These are phyloP conservation scores for Saccharomycopsis selenospora DNA, from an alignment of 805 yeast genomes.

Conservation along the genomic window DNA sequence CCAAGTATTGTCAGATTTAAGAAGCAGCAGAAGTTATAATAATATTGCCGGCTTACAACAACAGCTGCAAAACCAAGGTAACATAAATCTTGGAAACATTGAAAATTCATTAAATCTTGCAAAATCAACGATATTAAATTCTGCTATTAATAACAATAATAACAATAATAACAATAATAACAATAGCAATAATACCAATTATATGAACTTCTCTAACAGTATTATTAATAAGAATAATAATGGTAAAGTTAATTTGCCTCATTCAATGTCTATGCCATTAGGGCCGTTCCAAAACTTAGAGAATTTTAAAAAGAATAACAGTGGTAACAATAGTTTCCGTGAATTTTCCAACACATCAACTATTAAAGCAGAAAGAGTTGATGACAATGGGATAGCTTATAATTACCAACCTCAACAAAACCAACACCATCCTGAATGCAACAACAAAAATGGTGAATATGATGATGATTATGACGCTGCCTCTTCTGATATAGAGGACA, in stretches of 20 bases:
- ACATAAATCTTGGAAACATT: neutral
- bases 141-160: neutral
- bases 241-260: conserved; percentile 3
- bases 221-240: neutral
- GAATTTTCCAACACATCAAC: conserved; percentile 20
- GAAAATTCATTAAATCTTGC: neutral
- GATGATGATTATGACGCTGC: neutral
- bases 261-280: conserved; percentile 14
- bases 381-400: conserved; percentile 1
- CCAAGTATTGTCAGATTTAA: neutral
- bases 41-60: neutral
- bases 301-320: neutral
- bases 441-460: too few species aligned
- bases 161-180: neutral
- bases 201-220: conserved; percentile 1
- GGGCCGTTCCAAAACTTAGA: neutral
- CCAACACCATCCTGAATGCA: conserved; percentile 1
- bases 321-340: neutral
- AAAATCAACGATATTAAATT: neutral
- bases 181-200: neutral
- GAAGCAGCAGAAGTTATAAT: neutral
- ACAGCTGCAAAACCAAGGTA: neutral
- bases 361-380: conserved; percentile 6
- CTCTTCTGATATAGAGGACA: neutral
- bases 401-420: conserved; percentile 1